Conservation (phyloP, 352 stramenopile species). For the Phytophthora quininea region DNA sequence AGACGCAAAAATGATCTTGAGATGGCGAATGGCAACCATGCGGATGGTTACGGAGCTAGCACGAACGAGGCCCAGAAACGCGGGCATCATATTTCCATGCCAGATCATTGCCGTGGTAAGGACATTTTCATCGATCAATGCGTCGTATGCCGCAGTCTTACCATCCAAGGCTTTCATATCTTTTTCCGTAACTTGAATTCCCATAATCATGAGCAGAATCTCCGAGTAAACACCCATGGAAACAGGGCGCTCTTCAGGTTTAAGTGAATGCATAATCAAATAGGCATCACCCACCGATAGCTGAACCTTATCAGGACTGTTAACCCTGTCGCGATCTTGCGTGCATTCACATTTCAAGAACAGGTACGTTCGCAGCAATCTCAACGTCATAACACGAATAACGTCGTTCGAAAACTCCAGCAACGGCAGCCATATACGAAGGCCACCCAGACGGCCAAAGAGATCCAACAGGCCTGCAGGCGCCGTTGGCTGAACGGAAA, state of each 20-base stretch:
- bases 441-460: conserved; percentile 74
- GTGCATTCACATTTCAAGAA: conserved; percentile 77
- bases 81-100: conserved; percentile 74
- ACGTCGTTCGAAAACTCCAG: conserved; percentile 76
- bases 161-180: conserved; percentile 56
- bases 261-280: conserved; percentile 82
- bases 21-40: conserved; percentile 63
- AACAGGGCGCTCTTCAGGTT: conserved; percentile 64
- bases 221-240: conserved; percentile 86
- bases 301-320: conserved; percentile 73
- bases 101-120: conserved; percentile 58
- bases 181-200: conserved; percentile 69
- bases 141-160: conserved; percentile 53
- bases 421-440: conserved; percentile 84
- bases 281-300: conserved; percentile 80
- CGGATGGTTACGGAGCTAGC: conserved; percentile 63
- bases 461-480: conserved; percentile 73
- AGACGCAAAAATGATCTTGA: conserved; percentile 72
- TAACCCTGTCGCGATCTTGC: conserved; percentile 67
- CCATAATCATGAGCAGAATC: conserved; percentile 74
- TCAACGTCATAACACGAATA: conserved; percentile 83
- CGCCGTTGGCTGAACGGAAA: conserved; percentile 74
- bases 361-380: conserved; percentile 79
- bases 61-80: conserved; percentile 62
- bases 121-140: conserved; percentile 63